A percentile compares a stretch with the other conserved stretches of the same genome.
Conservation (phyloP, 2,329 filamentous ascomycete genomes). For the Chrysoporthe austroafricana region DNA sequence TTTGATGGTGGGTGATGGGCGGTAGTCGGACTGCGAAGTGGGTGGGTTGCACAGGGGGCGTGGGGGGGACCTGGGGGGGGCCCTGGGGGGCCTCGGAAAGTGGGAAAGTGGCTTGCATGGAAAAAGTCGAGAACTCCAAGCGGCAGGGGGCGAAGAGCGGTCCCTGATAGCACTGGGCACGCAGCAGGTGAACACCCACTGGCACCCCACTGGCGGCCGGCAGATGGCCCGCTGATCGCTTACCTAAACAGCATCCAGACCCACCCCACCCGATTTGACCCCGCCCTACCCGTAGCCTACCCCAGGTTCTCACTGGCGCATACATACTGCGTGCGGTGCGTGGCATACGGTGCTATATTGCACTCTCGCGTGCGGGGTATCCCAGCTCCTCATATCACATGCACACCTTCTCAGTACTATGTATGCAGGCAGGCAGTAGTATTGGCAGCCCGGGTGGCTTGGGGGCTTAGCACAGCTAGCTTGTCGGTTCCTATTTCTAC, state of each 20-base stretch:
- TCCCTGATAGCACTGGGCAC: background rate
- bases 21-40: background rate
- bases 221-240: background rate
- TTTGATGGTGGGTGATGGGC: background rate
- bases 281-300: background rate
- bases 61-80: background rate
- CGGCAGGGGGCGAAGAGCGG: background rate
- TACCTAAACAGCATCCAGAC: background rate
- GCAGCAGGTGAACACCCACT: too few species aligned
- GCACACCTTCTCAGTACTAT: too few species aligned
- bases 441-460: too few species aligned
- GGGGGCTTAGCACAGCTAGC: too few species aligned
- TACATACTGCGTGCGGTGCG: too few species aligned
- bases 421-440: too few species aligned
- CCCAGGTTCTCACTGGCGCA: background rate
- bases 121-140: too few species aligned
- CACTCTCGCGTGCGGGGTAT: background rate
- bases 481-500: background rate
- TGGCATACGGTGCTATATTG: background rate
- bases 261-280: background rate
- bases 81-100: background rate
- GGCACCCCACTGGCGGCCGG: background rate
- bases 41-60: background rate
- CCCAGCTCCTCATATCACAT: background rate
- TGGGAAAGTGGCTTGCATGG: background rate